Evolutionary conservation across 805 yeast species (phyloP), one percentile per base, ranked within the genome.

Genomic region (Monosporozyma solicola): DNA sequence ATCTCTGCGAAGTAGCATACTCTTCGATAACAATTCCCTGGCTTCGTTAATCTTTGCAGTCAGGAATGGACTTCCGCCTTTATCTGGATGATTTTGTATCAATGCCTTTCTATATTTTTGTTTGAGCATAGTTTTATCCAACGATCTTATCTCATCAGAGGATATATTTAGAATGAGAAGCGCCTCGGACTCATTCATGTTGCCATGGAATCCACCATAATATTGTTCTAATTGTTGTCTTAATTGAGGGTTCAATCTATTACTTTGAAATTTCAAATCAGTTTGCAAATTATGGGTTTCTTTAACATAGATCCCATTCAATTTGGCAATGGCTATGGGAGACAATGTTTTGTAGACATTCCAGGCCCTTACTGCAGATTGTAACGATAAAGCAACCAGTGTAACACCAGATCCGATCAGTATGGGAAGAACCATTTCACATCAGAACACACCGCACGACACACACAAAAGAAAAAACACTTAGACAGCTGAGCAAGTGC

Each of bases 1-100:
- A 16, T 50, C 50, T 50, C 54, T 56, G 44, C 56, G 55, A 29
- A 64, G 24, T 49, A 66, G 53, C 11, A 60, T 54, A 41, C 68
- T 63, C 13, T 57, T 55, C 27, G 51, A 50, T 66, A 87, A 72
- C 61, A 85, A 79, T 61, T 88, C 95, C 64, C 85, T 84, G 29
- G 97, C 97, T 72, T 91, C 96, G 67, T 91, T 91, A 56, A 91
- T 85, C 74, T 91, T 91, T 54, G 91, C 83, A 48, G 97, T 96
- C 68, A 91, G 68, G 62, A 79, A 89, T 29, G 95, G 87, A 10
- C 95, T 85, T 2, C 97, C 97, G 35, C 97, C 97, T 66, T 83
- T 86, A 73, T 91, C 97, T 10, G 97, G 97, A 66, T 91, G 97
- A 68, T 91, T 91, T 49, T 85, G 79, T 70, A 88, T 71, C 94